A percentile compares a stretch with the other conserved stretches of the same genome.
Evolutionary conservation across 2,329 filamentous ascomycete genomes (phyloP).

Genomic region (Talaromyces albobiverticillius): DNA sequence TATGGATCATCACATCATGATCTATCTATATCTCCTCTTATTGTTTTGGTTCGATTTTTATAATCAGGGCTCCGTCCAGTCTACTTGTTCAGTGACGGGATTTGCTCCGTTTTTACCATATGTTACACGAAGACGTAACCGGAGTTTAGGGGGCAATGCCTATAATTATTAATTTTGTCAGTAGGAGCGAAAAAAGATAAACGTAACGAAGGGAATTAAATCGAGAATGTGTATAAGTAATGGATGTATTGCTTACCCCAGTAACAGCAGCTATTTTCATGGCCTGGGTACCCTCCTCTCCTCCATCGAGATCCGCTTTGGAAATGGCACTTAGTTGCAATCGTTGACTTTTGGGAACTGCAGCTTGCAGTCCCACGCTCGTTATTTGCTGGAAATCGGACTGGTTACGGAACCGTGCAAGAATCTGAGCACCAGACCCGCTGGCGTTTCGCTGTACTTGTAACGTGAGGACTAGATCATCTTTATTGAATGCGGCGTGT

Average conservation of each 20-base stretch:
- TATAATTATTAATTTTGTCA: constrained; percentile 39
- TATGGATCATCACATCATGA: neutral
- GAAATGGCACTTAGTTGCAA: constrained; percentile 89
- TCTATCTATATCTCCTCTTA: neutral
- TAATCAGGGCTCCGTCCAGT: constrained; percentile 79
- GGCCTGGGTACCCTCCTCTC: constrained; percentile 80
- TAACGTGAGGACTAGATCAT: constrained; percentile 77
- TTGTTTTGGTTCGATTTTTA: neutral
- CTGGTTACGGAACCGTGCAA: constrained; percentile 78
- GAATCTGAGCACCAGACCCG: constrained; percentile 69
- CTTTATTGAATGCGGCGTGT: constrained; percentile 79
- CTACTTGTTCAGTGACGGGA: constrained; percentile 84
- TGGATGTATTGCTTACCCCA: constrained; percentile 70
- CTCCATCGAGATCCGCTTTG: constrained; percentile 69
- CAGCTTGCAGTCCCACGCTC: constrained; percentile 82
- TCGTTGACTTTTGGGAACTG: constrained; percentile 94
- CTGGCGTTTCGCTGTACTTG: constrained; percentile 71
- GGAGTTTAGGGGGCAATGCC: constrained; percentile 67
- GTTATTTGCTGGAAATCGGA: constrained; percentile 65
- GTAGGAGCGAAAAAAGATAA: neutral
- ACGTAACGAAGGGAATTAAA: neutral
- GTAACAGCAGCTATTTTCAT: constrained; percentile 84
- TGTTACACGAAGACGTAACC: constrained; percentile 79
- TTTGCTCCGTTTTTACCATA: constrained; percentile 70
- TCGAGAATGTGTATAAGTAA: neutral